These are phyloP conservation scores for Penicillium ucsense DNA, from an alignment of 495 filamentous ascomycete species.

Conservation along the genomic window DNA sequence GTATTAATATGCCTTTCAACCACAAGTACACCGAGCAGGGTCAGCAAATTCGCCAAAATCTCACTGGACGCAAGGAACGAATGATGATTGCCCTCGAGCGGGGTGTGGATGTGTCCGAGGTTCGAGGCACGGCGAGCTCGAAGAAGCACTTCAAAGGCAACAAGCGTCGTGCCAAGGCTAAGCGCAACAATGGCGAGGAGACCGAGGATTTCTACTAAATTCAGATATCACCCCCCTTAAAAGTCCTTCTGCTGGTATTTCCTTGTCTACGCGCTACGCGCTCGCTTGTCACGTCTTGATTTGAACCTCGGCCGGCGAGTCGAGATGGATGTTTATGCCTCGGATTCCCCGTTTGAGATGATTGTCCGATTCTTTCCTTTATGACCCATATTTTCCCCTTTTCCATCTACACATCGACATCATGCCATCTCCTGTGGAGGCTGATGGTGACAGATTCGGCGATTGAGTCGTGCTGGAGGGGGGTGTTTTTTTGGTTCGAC, in stretches of 20 bases:
- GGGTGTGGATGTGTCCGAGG: constrained; percentile 72
- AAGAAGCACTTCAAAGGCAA: constrained; percentile 97
- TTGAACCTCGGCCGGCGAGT: constrained; percentile 2
- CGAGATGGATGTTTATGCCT: constrained; percentile 4
- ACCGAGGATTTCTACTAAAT: constrained; percentile 31
- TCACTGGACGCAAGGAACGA: constrained; percentile 76
- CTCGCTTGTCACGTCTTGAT: constrained; percentile 8
- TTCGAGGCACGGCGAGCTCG: constrained; percentile 45
- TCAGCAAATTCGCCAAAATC: constrained; percentile 49
- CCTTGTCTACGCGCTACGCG: constrained; percentile 11
- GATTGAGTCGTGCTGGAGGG: constrained; percentile 6
- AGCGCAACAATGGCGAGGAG: constrained; percentile 29
- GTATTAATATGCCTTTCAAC: constrained; percentile 76
- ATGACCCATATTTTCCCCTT: constrained; percentile 5
- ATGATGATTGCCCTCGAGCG: constrained; percentile 78
- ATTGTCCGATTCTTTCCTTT: constrained; percentile 1
- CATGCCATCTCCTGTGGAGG: too few species aligned
- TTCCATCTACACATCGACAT: not conserved
- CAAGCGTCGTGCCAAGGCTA: constrained; percentile 55
- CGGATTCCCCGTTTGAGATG: constrained; percentile 3
- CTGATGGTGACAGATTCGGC: too few species aligned
- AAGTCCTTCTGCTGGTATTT: constrained; percentile 4
- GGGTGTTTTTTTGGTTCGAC: constrained; percentile 6
- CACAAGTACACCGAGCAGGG: constrained; percentile 81
- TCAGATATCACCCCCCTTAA: too few species aligned